Conservation (phyloP, 1,139 yeast species). For the Hansenula lynferdii region DNA sequence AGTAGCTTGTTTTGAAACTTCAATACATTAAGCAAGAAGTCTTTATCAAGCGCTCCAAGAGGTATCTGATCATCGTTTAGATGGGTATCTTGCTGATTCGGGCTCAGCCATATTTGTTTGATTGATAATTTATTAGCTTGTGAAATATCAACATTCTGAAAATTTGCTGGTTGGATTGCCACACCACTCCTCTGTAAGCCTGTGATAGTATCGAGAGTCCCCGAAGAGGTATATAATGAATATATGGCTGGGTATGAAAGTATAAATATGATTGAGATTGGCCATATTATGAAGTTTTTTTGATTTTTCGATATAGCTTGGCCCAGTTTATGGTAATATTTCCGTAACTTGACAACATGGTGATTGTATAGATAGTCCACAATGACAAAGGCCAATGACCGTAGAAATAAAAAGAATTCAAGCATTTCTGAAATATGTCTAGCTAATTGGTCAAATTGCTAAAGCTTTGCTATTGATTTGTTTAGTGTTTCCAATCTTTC, state of each 20-base stretch:
- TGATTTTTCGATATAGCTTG: conserved; percentile 33
- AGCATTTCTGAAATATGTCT: too few relatives aligned
- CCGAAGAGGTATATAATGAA: conserved; percentile 24
- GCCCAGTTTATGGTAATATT: conserved; percentile 24
- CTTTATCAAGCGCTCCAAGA: conserved; percentile 27
- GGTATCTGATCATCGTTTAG: conserved; percentile 5
- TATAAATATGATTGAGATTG: conserved; percentile 43
- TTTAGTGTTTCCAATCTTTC: too few relatives aligned
- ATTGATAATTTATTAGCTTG: conserved; percentile 8
- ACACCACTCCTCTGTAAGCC: conserved; percentile 11
- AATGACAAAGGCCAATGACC: conserved; percentile 14
- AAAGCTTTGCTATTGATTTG: too few relatives aligned
- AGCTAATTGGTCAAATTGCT: too few relatives aligned
- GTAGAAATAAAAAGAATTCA: conserved; percentile 17
- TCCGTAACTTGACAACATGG: conserved; percentile 12
- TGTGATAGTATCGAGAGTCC: conserved; percentile 9
- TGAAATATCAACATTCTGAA: conserved; percentile 4
- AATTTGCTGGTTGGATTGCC: conserved; percentile 5
- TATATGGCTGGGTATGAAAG: conserved; percentile 48
- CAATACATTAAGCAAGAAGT: conserved; percentile 27
- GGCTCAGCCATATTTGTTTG: conserved; percentile 22
- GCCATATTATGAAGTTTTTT: conserved; percentile 41
- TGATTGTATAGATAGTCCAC: conserved; percentile 11
- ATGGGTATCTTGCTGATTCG: conserved; percentile 9
- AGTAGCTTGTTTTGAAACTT: conserved; percentile 27